phyloP scores from a whole-genome alignment of 352 stramenopile species.

The Phytophthora multivora region DNA sequence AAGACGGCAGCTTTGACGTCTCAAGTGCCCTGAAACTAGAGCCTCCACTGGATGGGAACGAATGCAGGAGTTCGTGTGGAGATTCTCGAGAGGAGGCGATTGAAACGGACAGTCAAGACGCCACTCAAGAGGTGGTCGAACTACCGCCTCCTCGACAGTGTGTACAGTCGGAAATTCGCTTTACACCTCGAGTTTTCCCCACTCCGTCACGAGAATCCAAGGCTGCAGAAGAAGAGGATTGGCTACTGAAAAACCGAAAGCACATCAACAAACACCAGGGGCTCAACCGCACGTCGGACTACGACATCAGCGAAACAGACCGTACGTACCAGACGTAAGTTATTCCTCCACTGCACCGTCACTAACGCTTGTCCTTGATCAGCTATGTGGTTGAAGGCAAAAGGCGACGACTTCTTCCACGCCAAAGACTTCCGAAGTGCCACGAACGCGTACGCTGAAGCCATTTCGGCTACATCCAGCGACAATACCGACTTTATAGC shows the following conservation, averaged over 20 bases:
- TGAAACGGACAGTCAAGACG: slow-evolving; percentile 5
- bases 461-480: slow-evolving; percentile 38
- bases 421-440: slow-evolving; percentile 70
- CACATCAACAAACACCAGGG: slow-evolving; percentile 78
- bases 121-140: slow-evolving; percentile 8
- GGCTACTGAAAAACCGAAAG: slow-evolving; percentile 84
- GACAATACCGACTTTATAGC: slow-evolving; percentile 50
- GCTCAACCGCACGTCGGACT: slow-evolving; percentile 46
- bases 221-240: slow-evolving; percentile 81
- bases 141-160: slow-evolving; percentile 52
- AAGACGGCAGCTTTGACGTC: slow-evolving; percentile 61
- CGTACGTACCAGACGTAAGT: slow-evolving; percentile 41
- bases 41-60: neutral
- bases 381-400: slow-evolving; percentile 89
- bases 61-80: neutral
- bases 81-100: slow-evolving; percentile 13
- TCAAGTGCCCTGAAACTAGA: slow-evolving; percentile 6
- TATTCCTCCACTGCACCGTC: neutral
- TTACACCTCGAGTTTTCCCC: slow-evolving; percentile 79
- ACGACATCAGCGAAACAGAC: slow-evolving; percentile 88
- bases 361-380: too few relatives aligned
- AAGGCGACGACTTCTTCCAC: slow-evolving; percentile 85
- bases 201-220: slow-evolving; percentile 83
- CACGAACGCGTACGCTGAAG: slow-evolving; percentile 72
- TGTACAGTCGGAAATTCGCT: slow-evolving; percentile 61